Conservation (phyloP, 805 yeast genomes). For the Suhomyces sp. region DNA sequence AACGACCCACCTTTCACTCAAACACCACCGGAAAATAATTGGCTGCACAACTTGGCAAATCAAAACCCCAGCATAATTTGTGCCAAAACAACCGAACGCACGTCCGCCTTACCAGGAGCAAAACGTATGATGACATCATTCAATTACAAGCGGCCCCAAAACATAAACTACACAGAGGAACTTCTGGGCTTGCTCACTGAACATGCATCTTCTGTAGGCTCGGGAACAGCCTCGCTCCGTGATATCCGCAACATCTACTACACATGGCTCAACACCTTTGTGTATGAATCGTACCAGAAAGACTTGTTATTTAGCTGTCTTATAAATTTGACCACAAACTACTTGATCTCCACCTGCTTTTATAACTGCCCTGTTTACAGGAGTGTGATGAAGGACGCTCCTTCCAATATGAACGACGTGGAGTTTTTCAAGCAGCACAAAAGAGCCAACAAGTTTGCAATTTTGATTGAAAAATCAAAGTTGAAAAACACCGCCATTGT, state of each 20-base stretch:
- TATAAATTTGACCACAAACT: slow-evolving; percentile 38
- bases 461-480: slow-evolving; percentile 11
- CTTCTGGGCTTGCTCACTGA: not conserved
- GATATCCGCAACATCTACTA: slow-evolving; percentile 30
- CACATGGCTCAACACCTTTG: slow-evolving; percentile 32
- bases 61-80: not conserved
- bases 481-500: slow-evolving; percentile 26
- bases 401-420: not conserved
- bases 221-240: slow-evolving; percentile 26
- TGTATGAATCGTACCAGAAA: slow-evolving; percentile 21
- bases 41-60: not conserved
- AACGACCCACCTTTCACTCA: not conserved
- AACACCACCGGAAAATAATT: not conserved
- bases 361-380: slow-evolving; percentile 10
- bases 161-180: not conserved
- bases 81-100: not conserved
- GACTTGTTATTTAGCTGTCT: slow-evolving; percentile 35
- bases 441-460: not conserved
- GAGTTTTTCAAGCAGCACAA: not conserved
- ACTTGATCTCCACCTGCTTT: slow-evolving; percentile 30
- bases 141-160: not conserved
- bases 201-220: slow-evolving; percentile 2
- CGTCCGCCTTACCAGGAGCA: not conserved
- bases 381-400: not conserved
- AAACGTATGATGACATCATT: not conserved